Conservation (phyloP, 768 basidiomycete genomes). For the Mycena leptocephala region DNA sequence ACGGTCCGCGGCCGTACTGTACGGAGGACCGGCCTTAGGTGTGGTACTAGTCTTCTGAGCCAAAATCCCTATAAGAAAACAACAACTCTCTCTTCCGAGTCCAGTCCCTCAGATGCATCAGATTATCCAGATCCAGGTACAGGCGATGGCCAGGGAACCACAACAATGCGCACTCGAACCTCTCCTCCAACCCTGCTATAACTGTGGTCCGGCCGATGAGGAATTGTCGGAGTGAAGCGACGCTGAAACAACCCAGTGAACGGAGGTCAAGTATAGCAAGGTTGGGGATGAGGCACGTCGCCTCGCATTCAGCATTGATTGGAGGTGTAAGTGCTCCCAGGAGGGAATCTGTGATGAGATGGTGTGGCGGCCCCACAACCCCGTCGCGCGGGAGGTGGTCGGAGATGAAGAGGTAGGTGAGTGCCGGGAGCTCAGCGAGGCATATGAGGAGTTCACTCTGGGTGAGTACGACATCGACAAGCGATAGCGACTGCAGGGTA, state of each 20-base stretch:
- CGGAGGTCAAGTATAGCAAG: not conserved
- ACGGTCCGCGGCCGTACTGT: too few species aligned
- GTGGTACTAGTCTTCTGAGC: too few species aligned
- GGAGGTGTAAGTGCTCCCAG: not conserved
- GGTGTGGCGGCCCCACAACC: not conserved
- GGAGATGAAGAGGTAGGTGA: not conserved
- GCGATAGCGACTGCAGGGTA: not conserved
- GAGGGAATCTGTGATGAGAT: constrained; percentile 5
- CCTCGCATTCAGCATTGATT: not conserved
- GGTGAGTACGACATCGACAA: not conserved
- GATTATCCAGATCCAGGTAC: too few species aligned
- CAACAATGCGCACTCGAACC: not conserved
- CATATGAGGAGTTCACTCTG: not conserved
- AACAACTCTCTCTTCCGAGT: too few species aligned
- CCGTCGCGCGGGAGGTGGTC: not conserved
- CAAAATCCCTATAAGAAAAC: too few species aligned
- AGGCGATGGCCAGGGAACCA: too few species aligned
- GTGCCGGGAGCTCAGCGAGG: not conserved
- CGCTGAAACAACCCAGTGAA: not conserved
- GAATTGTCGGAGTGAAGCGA: not conserved
- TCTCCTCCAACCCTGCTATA: not conserved
- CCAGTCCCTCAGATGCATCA: too few species aligned
- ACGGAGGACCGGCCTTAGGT: too few species aligned
- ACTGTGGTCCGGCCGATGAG: not conserved
- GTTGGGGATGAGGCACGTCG: not conserved